These are phyloP conservation scores for Diutina neorugosa DNA, from an alignment of 1,139 yeast genomes.

Conservation along the genomic window DNA sequence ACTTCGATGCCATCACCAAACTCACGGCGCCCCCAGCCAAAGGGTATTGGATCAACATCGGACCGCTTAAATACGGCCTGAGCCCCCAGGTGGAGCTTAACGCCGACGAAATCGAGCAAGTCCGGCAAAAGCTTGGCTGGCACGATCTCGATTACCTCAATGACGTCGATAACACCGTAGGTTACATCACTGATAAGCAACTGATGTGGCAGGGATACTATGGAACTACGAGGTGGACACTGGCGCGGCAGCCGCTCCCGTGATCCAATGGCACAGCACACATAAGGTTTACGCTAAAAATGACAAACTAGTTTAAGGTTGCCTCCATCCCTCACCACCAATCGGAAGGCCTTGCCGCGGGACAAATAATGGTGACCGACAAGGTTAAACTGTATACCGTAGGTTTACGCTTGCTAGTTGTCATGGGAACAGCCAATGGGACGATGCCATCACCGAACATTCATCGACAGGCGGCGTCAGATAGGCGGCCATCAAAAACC, in stretches of 20 bases:
- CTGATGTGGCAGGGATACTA: conserved; percentile 73
- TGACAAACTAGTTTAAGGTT: too few species aligned
- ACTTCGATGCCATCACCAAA: conserved; percentile 47
- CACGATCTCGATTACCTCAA: conserved; percentile 33
- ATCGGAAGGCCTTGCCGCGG: background rate
- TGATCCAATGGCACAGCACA: background rate
- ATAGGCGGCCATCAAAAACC: background rate
- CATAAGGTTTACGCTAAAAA: too few species aligned
- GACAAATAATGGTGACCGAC: background rate
- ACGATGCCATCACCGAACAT: too few species aligned
- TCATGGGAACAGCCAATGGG: background rate
- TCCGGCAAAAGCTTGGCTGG: conserved; percentile 56
- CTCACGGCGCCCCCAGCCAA: conserved; percentile 28
- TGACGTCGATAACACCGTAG: conserved; percentile 14
- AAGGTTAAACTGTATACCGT: background rate
- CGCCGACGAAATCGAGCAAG: conserved; percentile 44
- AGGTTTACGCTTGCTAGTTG: background rate
- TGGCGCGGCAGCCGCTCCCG: background rate
- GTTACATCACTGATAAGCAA: conserved; percentile 49
- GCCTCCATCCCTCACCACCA: too few species aligned
- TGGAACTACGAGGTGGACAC: conserved; percentile 21
- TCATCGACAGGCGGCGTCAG: too few species aligned
- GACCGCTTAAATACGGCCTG: conserved; percentile 82
- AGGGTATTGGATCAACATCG: conserved; percentile 71
- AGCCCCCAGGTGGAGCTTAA: conserved; percentile 72